Evolutionary conservation across 306 rosid genomes (phyloP).

Genomic region (Citrullus mucosospermus): DNA sequence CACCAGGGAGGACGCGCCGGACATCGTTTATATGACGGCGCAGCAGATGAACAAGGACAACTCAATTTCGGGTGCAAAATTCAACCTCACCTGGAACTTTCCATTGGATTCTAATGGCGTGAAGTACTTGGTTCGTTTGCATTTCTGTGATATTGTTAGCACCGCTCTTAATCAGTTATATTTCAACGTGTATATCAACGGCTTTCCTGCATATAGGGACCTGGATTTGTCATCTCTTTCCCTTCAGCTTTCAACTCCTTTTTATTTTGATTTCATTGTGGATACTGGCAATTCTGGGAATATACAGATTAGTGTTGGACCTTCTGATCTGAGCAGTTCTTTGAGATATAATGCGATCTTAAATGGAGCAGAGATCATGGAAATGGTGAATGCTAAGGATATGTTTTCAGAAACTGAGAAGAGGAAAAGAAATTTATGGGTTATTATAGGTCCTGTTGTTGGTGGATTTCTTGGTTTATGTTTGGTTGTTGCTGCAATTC

Average conservation of each 20-base stretch:
- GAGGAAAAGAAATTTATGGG: constrained; percentile 31
- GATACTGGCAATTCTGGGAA: constrained; percentile 45
- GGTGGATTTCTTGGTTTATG: constrained; percentile 48
- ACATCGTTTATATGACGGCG: constrained; percentile 74
- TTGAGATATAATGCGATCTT: constrained; percentile 62
- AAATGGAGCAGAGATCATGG: constrained; percentile 98
- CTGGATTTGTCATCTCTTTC: constrained; percentile 64
- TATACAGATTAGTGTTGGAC: constrained; percentile 67
- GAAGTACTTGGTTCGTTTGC: constrained; percentile 61
- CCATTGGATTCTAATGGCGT: constrained; percentile 32
- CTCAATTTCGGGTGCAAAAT: constrained; percentile 27
- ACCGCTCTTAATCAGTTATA: constrained; percentile 45
- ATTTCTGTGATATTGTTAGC: constrained; percentile 88
- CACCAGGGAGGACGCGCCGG: constrained; percentile 67
- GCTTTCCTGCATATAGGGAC: constrained; percentile 58
- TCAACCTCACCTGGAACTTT: constrained; percentile 80
- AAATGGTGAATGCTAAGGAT: constrained; percentile 33
- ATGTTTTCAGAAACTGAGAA: not conserved
- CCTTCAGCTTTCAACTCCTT: constrained; percentile 52
- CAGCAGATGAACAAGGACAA: constrained; percentile 71
- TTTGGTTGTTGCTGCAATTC: constrained; percentile 24
- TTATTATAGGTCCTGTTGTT: constrained; percentile 40
- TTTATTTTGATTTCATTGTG: constrained; percentile 63
- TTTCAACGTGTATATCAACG: constrained; percentile 75
- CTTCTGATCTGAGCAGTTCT: constrained; percentile 64